A percentile compares a stretch with the other conserved stretches of the same genome.
These are phyloP conservation scores for Thelephora terrestris DNA, from an alignment of 1,284 basidiomycete species.

Conservation along the genomic window DNA sequence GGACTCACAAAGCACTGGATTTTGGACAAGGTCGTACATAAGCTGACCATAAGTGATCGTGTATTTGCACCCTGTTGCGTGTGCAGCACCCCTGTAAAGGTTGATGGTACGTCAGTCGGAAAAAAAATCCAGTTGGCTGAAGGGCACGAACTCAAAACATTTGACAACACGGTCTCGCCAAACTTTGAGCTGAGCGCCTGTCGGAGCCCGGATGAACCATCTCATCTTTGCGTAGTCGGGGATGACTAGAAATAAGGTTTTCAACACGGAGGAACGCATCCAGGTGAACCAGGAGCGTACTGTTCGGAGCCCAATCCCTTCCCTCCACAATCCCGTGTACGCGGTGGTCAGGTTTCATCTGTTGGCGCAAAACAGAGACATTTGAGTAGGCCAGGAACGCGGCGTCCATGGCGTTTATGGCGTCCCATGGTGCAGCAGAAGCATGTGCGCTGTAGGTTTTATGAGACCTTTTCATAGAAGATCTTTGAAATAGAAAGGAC, in stretches of 20 bases:
- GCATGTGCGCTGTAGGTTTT: slow-evolving; percentile 52
- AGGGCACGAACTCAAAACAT: slow-evolving; percentile 57
- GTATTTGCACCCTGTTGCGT: slow-evolving; percentile 60
- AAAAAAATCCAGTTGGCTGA: background rate
- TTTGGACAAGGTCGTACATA: slow-evolving; percentile 58
- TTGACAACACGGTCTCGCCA: slow-evolving; percentile 47
- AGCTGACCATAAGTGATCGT: slow-evolving; percentile 30
- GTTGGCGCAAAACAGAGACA: slow-evolving; percentile 65
- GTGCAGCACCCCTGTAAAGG: slow-evolving; percentile 47
- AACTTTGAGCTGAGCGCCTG: slow-evolving; percentile 44
- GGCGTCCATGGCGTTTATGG: slow-evolving; percentile 76
- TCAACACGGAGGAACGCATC: background rate
- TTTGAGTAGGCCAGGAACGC: slow-evolving; percentile 72
- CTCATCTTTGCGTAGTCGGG: slow-evolving; percentile 68
- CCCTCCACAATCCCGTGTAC: slow-evolving; percentile 60
- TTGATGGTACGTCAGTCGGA: background rate
- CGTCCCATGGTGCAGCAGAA: slow-evolving; percentile 72
- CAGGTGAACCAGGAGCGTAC: slow-evolving; percentile 24
- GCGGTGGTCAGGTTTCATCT: slow-evolving; percentile 44
- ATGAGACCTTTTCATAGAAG: background rate
- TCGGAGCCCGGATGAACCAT: slow-evolving; percentile 66
- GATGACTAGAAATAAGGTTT: slow-evolving; percentile 43
- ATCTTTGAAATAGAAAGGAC: background rate
- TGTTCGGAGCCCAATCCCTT: slow-evolving; percentile 53
- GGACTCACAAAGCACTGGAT: slow-evolving; percentile 40